Percentiles rank a stretch among this genome's conserved stretches.
These are phyloP conservation scores for Gynochthodes officinalis DNA, from an alignment of 257 asterid genomes.

Conservation along the genomic window DNA sequence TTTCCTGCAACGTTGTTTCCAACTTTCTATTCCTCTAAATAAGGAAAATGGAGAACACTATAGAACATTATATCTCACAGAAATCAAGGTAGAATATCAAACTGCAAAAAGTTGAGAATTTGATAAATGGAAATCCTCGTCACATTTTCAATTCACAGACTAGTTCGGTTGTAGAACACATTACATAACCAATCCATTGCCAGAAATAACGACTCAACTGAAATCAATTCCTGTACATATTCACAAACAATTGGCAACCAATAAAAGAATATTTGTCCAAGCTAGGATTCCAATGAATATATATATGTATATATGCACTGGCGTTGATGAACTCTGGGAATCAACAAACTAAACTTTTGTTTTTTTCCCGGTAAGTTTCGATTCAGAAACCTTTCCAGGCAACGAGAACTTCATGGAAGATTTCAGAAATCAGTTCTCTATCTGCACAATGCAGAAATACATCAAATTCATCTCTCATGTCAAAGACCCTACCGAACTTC, in stretches of 20 bases:
- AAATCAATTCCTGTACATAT: constrained; percentile 19
- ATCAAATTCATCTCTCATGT: constrained; percentile 61
- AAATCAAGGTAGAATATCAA: not conserved
- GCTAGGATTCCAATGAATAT: constrained; percentile 12
- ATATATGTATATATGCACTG: too few relatives aligned
- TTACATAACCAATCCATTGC: constrained; percentile 12
- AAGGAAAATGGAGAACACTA: too few relatives aligned
- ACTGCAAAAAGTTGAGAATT: not conserved
- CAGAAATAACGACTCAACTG: not conserved
- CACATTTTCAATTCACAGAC: not conserved
- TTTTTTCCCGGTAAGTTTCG: not conserved
- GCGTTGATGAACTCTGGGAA: not conserved
- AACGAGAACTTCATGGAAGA: constrained; percentile 69
- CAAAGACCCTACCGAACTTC: constrained; percentile 81
- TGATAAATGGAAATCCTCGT: constrained; percentile 4
- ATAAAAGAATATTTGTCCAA: constrained; percentile 15
- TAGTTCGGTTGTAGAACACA: not conserved
- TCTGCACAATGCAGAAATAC: constrained; percentile 67
- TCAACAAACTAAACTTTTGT: not conserved
- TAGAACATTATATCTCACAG: not conserved
- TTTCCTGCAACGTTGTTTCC: too few relatives aligned
- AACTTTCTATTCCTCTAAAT: too few relatives aligned
- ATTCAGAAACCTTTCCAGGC: constrained; percentile 87
- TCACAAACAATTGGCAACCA: constrained; percentile 15
- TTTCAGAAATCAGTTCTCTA: constrained; percentile 60